Evolutionary conservation across 2,329 filamentous ascomycete species (phyloP), one percentile per base, ranked within the genome.

Genomic region (Fusarium praegraminearum): DNA sequence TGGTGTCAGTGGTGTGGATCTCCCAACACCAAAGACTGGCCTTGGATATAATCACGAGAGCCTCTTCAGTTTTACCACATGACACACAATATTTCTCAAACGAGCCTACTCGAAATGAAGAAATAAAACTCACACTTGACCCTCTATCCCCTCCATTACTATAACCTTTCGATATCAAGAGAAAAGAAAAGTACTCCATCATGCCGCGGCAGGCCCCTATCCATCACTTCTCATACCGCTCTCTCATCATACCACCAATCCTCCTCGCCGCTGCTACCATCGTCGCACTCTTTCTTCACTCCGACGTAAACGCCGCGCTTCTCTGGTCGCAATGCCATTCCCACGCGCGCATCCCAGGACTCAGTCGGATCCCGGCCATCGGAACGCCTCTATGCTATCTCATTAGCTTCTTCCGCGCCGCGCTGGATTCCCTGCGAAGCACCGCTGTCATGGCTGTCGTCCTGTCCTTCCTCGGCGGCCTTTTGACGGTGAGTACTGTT

Each of bases 251-350:
- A 44, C 75, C 83, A 4, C 82, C 85, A 12, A 77, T 85, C 49
- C 73, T 86, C 32, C 79, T 87, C 54, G 80, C 84, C 69, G 44
- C 82, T 60, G 73, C 78, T 41, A 85, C 84, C 6, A 76, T 77
- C 30, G 57, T 77, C 65, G 70, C 77, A 28, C 81, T 87, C 70
- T 82, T 84, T 67, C 59, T 79, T 32, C 80, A 84, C 75, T 80
- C 81, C 43, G 84, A 86, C 76, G 80, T 85, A 75, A 85, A 86
- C 79, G 78, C 82, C 57, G 81, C 83, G 20, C 78, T 86, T 65
- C 83, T 87, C 62, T 86, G 83, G 78, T 86, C 84, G 44, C 84
- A 86, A 70, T 87, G 85, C 76, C 82, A 86, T 73, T 78, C 85
- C 3, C 82, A 77, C 62, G 76, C 83, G 11, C 82, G 82, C 18